These are phyloP conservation scores for Pyronema omphalodes DNA, from an alignment of 495 filamentous ascomycete species.

Conservation along the genomic window DNA sequence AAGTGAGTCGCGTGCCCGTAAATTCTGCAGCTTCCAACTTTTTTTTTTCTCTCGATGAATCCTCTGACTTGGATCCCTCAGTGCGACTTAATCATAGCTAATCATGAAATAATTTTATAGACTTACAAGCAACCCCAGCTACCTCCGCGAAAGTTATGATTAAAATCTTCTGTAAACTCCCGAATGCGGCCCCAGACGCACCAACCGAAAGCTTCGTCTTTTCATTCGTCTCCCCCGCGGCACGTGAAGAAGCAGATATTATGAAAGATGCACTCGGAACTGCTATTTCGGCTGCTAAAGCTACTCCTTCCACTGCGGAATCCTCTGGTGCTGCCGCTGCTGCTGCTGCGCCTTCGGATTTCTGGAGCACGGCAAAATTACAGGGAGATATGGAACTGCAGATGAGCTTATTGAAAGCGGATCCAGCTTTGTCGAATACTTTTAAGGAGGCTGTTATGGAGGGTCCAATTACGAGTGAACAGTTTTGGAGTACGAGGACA, in stretches of 20 bases:
- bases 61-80: background rate
- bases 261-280: constrained; percentile 67
- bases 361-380: constrained; percentile 44
- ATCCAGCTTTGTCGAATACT: constrained; percentile 51
- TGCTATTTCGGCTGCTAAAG: constrained; percentile 51
- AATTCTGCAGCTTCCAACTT: background rate
- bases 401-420: constrained; percentile 61
- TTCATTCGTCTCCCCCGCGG: constrained; percentile 60
- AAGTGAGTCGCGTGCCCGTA: constrained; percentile 33
- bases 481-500: constrained; percentile 82
- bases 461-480: constrained; percentile 55
- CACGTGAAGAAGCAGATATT: constrained; percentile 63
- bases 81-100: background rate
- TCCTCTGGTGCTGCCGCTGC: constrained; percentile 32
- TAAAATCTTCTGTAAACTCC: constrained; percentile 53
- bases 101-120: constrained; percentile 25
- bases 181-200: constrained; percentile 27
- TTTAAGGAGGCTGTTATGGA: constrained; percentile 70
- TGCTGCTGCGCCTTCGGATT: constrained; percentile 29
- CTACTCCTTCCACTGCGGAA: constrained; percentile 27
- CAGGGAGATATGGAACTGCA: constrained; percentile 61
- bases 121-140: constrained; percentile 84
- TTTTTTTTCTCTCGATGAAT: background rate
- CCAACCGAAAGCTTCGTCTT: constrained; percentile 59
- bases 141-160: constrained; percentile 71